Percentiles rank a stretch among this genome's conserved stretches.
Conservation (phyloP, 169 alveolate genomes). For the Babesia ovis region DNA sequence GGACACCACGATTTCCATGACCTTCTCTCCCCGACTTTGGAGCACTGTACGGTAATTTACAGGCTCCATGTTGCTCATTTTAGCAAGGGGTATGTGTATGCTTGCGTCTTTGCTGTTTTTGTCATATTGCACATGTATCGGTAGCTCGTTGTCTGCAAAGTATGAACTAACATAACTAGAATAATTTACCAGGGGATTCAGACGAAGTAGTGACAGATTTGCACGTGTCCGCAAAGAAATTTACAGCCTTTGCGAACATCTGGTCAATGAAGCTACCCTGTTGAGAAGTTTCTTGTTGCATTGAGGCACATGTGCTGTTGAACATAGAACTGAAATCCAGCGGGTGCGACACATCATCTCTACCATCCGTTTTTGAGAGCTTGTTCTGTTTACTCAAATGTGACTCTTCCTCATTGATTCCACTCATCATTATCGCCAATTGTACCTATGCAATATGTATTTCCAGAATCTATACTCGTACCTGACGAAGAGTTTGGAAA, state of each 20-base stretch:
- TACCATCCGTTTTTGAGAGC: background rate
- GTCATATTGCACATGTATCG: slow-evolving; percentile 57
- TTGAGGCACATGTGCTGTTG: background rate
- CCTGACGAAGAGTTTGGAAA: slow-evolving; percentile 66
- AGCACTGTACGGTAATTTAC: slow-evolving; percentile 56
- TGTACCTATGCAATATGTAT: slow-evolving; percentile 8
- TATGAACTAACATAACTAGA: background rate
- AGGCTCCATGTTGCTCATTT: slow-evolving; percentile 34
- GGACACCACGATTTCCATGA: slow-evolving; percentile 59
- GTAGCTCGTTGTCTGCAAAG: slow-evolving; percentile 24
- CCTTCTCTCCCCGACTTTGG: slow-evolving; percentile 34
- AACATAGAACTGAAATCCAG: slow-evolving; percentile 8
- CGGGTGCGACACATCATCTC: background rate
- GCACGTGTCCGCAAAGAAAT: slow-evolving; percentile 6
- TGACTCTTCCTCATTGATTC: background rate
- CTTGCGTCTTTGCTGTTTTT: slow-evolving; percentile 30
- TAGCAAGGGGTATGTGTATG: slow-evolving; percentile 53
- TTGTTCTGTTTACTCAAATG: background rate
- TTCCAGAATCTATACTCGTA: background rate
- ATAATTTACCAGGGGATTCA: slow-evolving; percentile 10
- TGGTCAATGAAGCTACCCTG: slow-evolving; percentile 7
- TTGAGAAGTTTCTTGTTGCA: background rate
- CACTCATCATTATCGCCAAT: slow-evolving; percentile 26
- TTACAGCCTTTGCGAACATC: background rate
- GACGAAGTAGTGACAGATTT: background rate